Conservation (phyloP, 2,329 filamentous ascomycete species). For the Verticillium longisporum region DNA sequence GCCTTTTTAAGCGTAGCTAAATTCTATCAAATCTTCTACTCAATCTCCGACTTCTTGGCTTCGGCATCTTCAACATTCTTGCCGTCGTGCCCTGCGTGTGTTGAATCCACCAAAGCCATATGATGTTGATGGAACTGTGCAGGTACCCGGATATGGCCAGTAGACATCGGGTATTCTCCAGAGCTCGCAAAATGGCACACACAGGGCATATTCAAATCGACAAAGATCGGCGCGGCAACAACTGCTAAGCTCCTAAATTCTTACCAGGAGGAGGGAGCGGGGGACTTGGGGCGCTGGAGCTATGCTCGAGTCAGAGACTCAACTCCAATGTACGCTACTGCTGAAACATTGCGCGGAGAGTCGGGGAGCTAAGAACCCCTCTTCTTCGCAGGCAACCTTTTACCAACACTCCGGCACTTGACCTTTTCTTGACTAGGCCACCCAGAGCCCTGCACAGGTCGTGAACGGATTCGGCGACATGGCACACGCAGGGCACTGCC, state of each 20-base stretch:
- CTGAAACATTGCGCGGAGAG: background rate
- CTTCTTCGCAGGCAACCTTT: background rate
- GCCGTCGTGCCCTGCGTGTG: conserved; percentile 7
- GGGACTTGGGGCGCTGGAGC: background rate
- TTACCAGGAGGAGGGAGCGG: background rate
- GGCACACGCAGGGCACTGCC: conserved; percentile 17
- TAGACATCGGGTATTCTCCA: background rate
- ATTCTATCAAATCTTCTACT: no score
- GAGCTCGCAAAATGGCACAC: background rate
- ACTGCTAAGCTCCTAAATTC: background rate
- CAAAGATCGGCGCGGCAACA: background rate
- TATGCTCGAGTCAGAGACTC: background rate
- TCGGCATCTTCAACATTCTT: background rate
- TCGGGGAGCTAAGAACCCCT: background rate
- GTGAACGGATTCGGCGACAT: background rate
- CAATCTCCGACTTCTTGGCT: background rate
- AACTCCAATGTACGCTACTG: no score
- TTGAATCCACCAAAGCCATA: background rate
- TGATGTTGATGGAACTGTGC: conserved; percentile 2
- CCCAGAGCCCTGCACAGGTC: background rate
- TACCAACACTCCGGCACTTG: background rate
- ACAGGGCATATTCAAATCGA: background rate
- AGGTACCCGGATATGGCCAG: background rate
- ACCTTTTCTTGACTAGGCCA: background rate
- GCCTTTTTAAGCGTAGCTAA: no score